Evolutionary conservation across 2,329 filamentous ascomycete species (phyloP), one percentile per base, ranked within the genome.

Genomic region (Talaromyces sp.): DNA sequence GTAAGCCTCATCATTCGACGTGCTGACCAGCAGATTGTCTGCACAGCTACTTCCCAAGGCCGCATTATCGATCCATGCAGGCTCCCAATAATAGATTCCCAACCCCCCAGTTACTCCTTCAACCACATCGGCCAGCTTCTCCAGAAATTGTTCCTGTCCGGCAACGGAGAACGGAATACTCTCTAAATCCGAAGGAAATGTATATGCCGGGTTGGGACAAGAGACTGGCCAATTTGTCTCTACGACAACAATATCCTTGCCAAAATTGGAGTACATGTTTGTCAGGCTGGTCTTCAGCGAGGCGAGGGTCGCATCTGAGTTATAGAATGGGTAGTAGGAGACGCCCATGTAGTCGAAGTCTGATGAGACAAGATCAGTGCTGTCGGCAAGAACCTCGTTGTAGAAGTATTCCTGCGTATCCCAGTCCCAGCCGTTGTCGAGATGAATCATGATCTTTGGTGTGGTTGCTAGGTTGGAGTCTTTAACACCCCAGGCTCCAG

Each of bases 391-490:
- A 0, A 86, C 80, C 2, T 74, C 76, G 20, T 80, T 79, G 71
- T 89, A 90, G 70, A 83, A 89, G 74, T 79, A 86, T 55, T 86
- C 73, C 66, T 90, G 86, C 2, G 81, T 81, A 3, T 71, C 76
- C 84, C 83, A 88, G 57, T 87, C 80, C 85, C 86, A 91, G n/a
- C 87, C 87, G 64, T 89, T 87, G 68, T 90, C 86, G 3, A 90
- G 78, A 64, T 90, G 88, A 36, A 90, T 82, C 84, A 90, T 85
- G 69, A 90, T 88, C 66, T 86, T 82, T 1, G 87, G 85, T 56
- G 81, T 79, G 0, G 80, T 76, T 36, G 68, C 69, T 22, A 88
- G 72, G 3, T 70, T 74, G 4, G 83, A 86, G 63, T 87, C 84
- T 62, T 85, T 87, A 63, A 91, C 79, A 2, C 83, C 88, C 52